phyloP scores from a whole-genome alignment of 768 basidiomycete genomes.

The Phylloporus sp. region DNA sequence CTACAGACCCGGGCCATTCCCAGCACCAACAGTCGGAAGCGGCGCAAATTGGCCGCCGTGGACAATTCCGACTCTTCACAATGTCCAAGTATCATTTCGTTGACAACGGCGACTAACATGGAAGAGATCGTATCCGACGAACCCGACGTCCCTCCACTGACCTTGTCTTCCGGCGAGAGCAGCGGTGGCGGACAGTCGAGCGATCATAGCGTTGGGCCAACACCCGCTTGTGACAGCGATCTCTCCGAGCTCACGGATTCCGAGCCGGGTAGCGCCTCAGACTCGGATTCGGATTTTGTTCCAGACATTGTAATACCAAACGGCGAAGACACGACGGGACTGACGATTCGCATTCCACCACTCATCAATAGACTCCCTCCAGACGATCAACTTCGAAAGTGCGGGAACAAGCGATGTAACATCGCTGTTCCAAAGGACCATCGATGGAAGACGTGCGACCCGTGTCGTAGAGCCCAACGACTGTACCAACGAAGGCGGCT shows the following conservation, averaged over 20 bases:
- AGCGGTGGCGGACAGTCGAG: not conserved
- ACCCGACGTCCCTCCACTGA: not conserved
- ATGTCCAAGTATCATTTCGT: not conserved
- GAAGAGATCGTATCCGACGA: not conserved
- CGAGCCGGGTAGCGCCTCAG: slow-evolving; percentile 3
- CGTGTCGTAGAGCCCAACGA: slow-evolving; percentile 37
- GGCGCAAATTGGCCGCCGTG: not conserved
- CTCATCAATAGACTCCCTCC: slow-evolving; percentile 14
- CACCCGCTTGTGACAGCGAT: slow-evolving; percentile 24
- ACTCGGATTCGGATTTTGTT: not conserved
- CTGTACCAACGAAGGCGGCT: slow-evolving; percentile 33
- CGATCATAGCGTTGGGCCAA: not conserved
- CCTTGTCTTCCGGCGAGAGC: slow-evolving; percentile 3
- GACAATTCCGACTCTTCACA: not conserved
- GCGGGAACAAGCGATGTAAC: slow-evolving; percentile 33
- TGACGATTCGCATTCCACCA: slow-evolving; percentile 24
- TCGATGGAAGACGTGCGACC: slow-evolving; percentile 40
- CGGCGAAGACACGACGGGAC: not conserved
- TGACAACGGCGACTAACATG: not conserved
- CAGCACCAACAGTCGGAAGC: slow-evolving; percentile 18
- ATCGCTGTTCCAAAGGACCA: slow-evolving; percentile 30
- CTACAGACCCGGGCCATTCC: no score
- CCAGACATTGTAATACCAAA: not conserved
- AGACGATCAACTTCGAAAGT: slow-evolving; percentile 19
- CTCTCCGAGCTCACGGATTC: slow-evolving; percentile 18